Evolutionary conservation across 257 asterid genomes (phyloP).

Genomic region (Avicennia marina): DNA sequence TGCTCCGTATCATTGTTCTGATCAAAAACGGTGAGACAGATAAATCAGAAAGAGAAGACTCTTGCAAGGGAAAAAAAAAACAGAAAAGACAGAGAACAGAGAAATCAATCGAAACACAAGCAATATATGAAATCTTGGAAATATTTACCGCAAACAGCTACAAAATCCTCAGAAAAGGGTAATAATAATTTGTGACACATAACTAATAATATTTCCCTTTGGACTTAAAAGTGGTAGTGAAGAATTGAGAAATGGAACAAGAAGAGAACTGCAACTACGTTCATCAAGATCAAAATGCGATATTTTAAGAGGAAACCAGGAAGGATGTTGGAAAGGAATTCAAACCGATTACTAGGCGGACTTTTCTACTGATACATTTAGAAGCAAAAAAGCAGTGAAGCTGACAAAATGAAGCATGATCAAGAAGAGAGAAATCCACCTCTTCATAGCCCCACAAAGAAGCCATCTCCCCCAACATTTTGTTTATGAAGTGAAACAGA

Average conservation of each 20-base stretch:
- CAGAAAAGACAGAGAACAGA: neutral
- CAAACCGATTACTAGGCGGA: too few relatives aligned
- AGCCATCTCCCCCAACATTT: neutral
- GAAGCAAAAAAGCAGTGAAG: too few relatives aligned
- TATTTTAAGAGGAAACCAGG: too few relatives aligned
- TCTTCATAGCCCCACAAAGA: neutral
- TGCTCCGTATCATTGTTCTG: slow-evolving; percentile 45
- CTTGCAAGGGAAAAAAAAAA: neutral
- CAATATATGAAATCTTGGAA: too few relatives aligned
- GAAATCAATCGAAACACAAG: too few relatives aligned
- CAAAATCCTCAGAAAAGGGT: too few relatives aligned
- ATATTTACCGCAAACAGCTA: too few relatives aligned
- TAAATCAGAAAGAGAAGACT: neutral
- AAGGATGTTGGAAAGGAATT: too few relatives aligned
- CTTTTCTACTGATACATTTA: too few relatives aligned
- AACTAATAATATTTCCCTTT: neutral
- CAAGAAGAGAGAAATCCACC: neutral
- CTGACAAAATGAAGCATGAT: neutral
- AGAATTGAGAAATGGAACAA: too few relatives aligned
- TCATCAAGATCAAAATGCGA: too few relatives aligned
- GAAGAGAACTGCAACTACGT: too few relatives aligned
- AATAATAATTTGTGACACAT: neutral
- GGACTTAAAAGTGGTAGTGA: neutral
- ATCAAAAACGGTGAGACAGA: neutral
- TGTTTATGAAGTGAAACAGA: neutral